A percentile compares a stretch with the other conserved stretches of the same genome.
Conservation (phyloP, 1,139 yeast genomes). For the Diutina ranongensis region DNA sequence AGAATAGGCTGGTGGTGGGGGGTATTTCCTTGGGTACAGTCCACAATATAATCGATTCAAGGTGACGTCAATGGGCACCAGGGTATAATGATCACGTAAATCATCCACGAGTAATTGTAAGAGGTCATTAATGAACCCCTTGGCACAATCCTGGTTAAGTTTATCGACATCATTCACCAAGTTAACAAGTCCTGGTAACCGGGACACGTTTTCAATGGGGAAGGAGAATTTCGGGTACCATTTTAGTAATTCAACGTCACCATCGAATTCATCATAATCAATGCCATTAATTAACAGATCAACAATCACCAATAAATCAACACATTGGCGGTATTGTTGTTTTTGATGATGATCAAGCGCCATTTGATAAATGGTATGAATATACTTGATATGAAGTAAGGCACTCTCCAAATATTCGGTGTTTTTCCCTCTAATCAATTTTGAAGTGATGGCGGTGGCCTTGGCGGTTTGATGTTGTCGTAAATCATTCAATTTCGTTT, state of each 20-base stretch:
- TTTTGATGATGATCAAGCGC: not conserved
- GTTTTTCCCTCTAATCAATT: not conserved
- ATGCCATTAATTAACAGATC: conserved; percentile 50
- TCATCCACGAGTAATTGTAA: conserved; percentile 47
- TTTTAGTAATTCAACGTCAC: conserved; percentile 12
- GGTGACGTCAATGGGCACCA: conserved; percentile 37
- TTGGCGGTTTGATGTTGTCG: conserved; percentile 35
- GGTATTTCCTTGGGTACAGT: conserved; percentile 16
- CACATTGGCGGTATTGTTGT: not conserved
- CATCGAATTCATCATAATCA: conserved; percentile 15
- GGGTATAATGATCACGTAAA: conserved; percentile 43
- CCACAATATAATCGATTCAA: conserved; percentile 35
- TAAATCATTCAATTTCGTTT: conserved; percentile 26
- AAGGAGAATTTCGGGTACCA: conserved; percentile 36
- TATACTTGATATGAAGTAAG: not conserved
- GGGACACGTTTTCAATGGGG: conserved; percentile 38
- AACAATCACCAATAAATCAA: conserved; percentile 17
- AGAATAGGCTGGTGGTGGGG: conserved; percentile 16
- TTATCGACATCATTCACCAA: conserved; percentile 41
- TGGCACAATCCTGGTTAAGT: conserved; percentile 51
- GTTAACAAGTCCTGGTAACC: conserved; percentile 47
- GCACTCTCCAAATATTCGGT: conserved; percentile 3
- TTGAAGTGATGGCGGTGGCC: not conserved
- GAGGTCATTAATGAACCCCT: conserved; percentile 48
- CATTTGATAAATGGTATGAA: not conserved